Conservation (phyloP, 345 rosid genomes). For the Rhizophora apiculata region DNA sequence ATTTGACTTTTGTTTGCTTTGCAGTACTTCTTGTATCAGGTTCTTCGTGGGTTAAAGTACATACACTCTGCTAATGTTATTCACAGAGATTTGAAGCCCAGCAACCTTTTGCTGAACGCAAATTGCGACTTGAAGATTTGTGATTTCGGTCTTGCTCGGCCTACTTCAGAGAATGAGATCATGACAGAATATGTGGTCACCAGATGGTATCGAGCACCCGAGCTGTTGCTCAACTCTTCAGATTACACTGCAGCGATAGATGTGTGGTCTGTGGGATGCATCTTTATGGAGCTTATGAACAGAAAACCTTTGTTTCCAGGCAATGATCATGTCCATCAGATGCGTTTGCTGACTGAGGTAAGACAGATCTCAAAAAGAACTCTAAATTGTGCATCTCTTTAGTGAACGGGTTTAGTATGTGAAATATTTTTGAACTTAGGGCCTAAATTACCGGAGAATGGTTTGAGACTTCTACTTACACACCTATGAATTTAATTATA, state of each 20-base stretch:
- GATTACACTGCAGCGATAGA: slow-evolving; percentile 92
- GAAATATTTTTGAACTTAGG: not conserved
- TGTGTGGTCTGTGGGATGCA: slow-evolving; percentile 99
- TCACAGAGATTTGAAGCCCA: slow-evolving; percentile 93
- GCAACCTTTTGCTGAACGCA: slow-evolving; percentile 80
- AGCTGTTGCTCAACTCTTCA: slow-evolving; percentile 79
- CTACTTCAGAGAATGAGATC: slow-evolving; percentile 79
- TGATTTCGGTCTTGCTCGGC: slow-evolving; percentile 95
- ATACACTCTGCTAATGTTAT: slow-evolving; percentile 95
- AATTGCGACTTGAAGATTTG: slow-evolving; percentile 92
- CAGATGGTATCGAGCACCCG: slow-evolving; percentile 98
- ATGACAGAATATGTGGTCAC: slow-evolving; percentile 99
- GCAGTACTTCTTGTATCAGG: slow-evolving; percentile 95
- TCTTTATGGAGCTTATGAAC: slow-evolving; percentile 96
- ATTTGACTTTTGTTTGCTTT: not conserved
- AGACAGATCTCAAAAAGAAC: slow-evolving; percentile 9
- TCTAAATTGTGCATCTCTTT: not conserved
- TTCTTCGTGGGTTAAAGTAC: slow-evolving; percentile 90
- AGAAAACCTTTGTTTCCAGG: slow-evolving; percentile 93
- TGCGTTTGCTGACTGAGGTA: slow-evolving; percentile 92
- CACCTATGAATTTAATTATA: no score
- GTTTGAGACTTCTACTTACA: no score
- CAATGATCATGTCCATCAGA: slow-evolving; percentile 89
- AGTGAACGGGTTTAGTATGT: not conserved
- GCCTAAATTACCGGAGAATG: no score